Evolutionary conservation across 305 asterid genomes (phyloP), one percentile per base, ranked within the genome.

Genomic region (Stenogyne calaminthoides): DNA sequence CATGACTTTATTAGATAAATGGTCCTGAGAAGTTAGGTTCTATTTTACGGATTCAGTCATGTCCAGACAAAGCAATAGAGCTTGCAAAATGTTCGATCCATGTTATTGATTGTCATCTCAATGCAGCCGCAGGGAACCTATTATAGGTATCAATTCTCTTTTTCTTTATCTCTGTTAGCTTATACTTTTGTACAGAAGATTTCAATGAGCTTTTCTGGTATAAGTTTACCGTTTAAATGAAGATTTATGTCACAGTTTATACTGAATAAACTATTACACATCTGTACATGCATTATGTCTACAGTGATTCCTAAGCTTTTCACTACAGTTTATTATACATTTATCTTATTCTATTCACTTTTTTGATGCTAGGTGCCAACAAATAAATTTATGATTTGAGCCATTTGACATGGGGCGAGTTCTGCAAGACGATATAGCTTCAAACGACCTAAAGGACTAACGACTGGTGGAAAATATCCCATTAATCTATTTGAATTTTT

Each of bases 71-170:
- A 67, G 93, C 96, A 60, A 52, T 80, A 37, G 97, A 94, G 72
- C 95, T 90, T 79, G 84, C 88, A 18, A 94, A 86, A 84, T 91
- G 97, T 77, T 80, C 87, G 2, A 65, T 89, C 81, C 99, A 94
- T 94, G 98, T 97, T 87, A 82, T 71, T 97, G 97, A 18, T 78
- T 94, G 80, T 90, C 96, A 49, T 86, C 97, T 67, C 93, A 94
- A 75, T 89, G 96, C 81, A 94, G 97, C 86, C 88, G 97, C 71
- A 84, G 97, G 75, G 99, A 94, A 67, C 95, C 95, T 59, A 91
- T 94, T 44, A 63, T 84, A 74, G 99, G 99, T 91, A 83, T 44
- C 63, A 66, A 20, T 42, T 59, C 36, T 75, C 40, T 10, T n/a
- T 46, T 42, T 73, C 47, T n/a, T 36, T 40, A 42, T 36, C 49